Evolutionary conservation across 768 basidiomycete genomes (phyloP), one percentile per base, ranked within the genome.

Genomic region (Kwoniella dendrophila): DNA sequence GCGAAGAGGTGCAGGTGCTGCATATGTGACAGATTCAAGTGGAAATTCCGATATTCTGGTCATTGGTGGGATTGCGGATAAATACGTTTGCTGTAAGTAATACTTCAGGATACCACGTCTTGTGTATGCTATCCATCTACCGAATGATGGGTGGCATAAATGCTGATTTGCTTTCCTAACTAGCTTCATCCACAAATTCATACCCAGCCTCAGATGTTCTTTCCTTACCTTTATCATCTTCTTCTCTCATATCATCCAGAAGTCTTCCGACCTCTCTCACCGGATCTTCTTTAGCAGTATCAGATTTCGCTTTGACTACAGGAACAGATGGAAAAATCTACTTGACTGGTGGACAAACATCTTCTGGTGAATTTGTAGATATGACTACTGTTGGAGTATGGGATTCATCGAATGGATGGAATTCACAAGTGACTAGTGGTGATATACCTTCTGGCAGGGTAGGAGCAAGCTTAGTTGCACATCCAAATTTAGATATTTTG

Each of bases 41-140:
- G 62, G 51, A 24, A 58, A 67, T 2, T 70, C 66, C 3, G 56
- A 60, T 22, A 24, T 76, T 41, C 68, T 78, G 65, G 59, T 76
- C 47, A 71, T 79, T 27, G 78, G 78, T 1, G 78, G 78, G 45
- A 48, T 77, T 22, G 63, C 71, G 12, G 78, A 79, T 49, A 54
- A 65, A 40, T 77, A 77, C 50, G 67, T 69, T 18, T 79, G 78
- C 53, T 68, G 77, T 78, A 58, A 71, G 77, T 71, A 3, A 8
- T 11, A 8, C 4, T 45, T 33, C 33, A 27, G n/a, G 44, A 6
- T n/a, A 26, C 14, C 34, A 4, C 36, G 27, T n/a, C 32, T 4
- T 16, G 26, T 30, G 52, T 7, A 56, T 33, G 30, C 16, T n/a
- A n/a, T n/a, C 29, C 5, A n/a, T n/a, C 3, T 20, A 38, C 8